Percentiles rank a stretch among this genome's conserved stretches.
phyloP scores from a whole-genome alignment of 2,329 filamentous ascomycete genomes.

The Geoglossum cookeanum region DNA sequence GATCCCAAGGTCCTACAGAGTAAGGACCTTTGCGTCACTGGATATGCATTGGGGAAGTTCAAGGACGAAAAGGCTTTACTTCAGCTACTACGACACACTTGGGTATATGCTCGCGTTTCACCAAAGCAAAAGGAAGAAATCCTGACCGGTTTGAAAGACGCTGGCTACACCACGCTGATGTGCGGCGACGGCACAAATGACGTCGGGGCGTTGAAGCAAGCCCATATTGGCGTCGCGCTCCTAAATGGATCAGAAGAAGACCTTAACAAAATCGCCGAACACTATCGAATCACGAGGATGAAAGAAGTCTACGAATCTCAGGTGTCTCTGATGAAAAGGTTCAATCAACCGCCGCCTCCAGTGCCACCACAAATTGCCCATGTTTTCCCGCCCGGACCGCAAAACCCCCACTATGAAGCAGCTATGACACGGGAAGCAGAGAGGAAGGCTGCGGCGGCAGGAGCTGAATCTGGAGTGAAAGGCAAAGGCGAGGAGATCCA shows the following conservation, averaged over 20 bases:
- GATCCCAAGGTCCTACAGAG: conserved; percentile 61
- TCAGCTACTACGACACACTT: conserved; percentile 68
- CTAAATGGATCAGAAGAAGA: conserved; percentile 90
- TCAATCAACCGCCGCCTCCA: conserved; percentile 85
- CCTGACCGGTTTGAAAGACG: conserved; percentile 84
- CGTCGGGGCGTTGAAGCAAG: conserved; percentile 92
- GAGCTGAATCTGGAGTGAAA: conserved; percentile 32
- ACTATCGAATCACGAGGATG: conserved; percentile 89
- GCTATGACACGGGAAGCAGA: conserved; percentile 73
- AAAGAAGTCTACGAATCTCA: conserved; percentile 99
- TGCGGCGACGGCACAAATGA: conserved; percentile 97
- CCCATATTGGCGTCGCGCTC: conserved; percentile 88
- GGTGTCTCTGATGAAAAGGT: conserved; percentile 72
- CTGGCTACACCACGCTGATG: conserved; percentile 97
- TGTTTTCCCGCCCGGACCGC: conserved; percentile 75
- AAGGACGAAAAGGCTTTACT: conserved; percentile 59
- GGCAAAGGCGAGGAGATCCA: conserved; percentile 36
- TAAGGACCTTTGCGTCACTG: conserved; percentile 91
- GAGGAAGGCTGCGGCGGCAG: conserved; percentile 41
- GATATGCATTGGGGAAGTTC: conserved; percentile 81
- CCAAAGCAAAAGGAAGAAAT: conserved; percentile 99
- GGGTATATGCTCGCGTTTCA: conserved; percentile 96
- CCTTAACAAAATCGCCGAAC: conserved; percentile 76
- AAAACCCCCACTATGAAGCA: conserved; percentile 86
- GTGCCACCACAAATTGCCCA: conserved; percentile 87